Conservation (phyloP, 192 early-diverging fungal species). For the Backusella liffmaniae region DNA sequence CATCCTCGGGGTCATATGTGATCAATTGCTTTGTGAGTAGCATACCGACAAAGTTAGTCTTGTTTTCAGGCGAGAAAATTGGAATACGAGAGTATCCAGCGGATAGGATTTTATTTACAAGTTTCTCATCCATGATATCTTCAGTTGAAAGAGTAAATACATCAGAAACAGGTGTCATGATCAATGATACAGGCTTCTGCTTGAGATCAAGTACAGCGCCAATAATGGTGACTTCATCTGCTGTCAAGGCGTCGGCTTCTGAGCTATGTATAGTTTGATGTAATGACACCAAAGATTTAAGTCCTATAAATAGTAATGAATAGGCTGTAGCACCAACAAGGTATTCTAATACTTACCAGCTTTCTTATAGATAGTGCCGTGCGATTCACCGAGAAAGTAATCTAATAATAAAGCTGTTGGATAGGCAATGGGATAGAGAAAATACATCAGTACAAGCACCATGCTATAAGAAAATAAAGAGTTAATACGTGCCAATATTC, state of each 20-base stretch:
- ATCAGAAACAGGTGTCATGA: constrained; percentile 69
- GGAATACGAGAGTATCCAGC: constrained; percentile 76
- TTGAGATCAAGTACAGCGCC: constrained; percentile 70
- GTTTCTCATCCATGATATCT: constrained; percentile 52
- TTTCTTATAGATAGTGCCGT: constrained; percentile 86
- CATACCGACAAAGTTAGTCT: constrained; percentile 70
- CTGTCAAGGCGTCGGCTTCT: constrained; percentile 59
- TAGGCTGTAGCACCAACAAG: background rate
- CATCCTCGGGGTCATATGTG: constrained; percentile 67
- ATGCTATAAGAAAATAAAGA: constrained; percentile 32
- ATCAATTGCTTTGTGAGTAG: constrained; percentile 72
- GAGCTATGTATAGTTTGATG: constrained; percentile 55
- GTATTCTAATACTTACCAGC: constrained; percentile 39
- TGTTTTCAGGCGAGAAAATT: constrained; percentile 54
- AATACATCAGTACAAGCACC: constrained; percentile 62
- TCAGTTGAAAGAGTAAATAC: constrained; percentile 69
- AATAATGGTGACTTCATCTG: constrained; percentile 79
- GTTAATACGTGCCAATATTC: background rate
- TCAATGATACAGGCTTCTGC: constrained; percentile 60
- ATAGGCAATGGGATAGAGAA: constrained; percentile 72
- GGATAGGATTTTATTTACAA: constrained; percentile 55
- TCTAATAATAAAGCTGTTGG: constrained; percentile 89
- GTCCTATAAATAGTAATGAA: constrained; percentile 37
- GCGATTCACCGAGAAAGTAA: constrained; percentile 77
- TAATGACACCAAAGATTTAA: constrained; percentile 75